Conservation (phyloP, 352 stramenopile genomes). For the Globisporangium perplexum region DNA sequence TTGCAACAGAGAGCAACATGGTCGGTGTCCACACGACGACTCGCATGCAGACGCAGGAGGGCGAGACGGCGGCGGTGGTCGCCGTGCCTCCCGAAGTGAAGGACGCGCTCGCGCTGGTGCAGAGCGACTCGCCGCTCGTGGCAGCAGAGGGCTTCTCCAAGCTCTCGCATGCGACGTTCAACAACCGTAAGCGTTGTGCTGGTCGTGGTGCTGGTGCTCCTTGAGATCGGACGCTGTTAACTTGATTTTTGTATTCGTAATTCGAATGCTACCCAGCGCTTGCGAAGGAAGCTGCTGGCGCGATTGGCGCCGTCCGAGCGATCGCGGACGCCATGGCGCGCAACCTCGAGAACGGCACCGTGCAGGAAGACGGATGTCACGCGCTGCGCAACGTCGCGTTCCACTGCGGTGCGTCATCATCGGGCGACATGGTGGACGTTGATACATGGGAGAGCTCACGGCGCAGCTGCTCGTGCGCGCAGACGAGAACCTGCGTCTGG, state of each 20-base stretch:
- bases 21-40: constrained; percentile 40
- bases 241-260: neutral
- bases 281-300: constrained; percentile 58
- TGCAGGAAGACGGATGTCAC: constrained; percentile 71
- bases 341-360: constrained; percentile 50
- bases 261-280: constrained; percentile 25
- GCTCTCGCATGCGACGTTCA: constrained; percentile 73
- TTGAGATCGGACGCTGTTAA: neutral
- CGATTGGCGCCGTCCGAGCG: constrained; percentile 41
- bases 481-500: constrained; percentile 59
- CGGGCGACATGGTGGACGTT: neutral
- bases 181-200: constrained; percentile 37
- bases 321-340: constrained; percentile 65
- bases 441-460: neutral
- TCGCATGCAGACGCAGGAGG: constrained; percentile 37
- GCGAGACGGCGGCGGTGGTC: constrained; percentile 22
- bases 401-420: constrained; percentile 35
- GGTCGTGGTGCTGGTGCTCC: neutral
- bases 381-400: constrained; percentile 73
- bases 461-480: neutral
- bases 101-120: constrained; percentile 55
- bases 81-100: constrained; percentile 35
- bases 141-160: constrained; percentile 60
- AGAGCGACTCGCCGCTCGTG: constrained; percentile 48
- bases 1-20: constrained; percentile 5